Conservation (phyloP, 257 asterid species). For the Forsythia viridissima region DNA sequence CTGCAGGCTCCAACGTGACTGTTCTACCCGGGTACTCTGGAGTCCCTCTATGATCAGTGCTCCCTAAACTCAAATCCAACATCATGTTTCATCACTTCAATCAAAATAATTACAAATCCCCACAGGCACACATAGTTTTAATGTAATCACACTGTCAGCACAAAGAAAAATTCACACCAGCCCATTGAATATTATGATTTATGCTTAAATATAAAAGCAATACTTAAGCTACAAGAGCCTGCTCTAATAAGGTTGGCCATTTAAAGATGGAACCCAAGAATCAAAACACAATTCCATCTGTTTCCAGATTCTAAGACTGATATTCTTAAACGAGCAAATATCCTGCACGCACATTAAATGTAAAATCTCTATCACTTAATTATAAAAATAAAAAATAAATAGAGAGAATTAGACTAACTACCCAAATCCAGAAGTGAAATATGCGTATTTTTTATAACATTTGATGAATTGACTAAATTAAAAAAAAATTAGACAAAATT, state of each 20-base stretch:
- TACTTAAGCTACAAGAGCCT: background rate
- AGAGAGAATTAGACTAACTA: no score
- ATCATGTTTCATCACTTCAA: background rate
- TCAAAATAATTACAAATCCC: background rate
- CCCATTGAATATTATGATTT: background rate
- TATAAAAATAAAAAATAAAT: no score
- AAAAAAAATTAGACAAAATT: no score
- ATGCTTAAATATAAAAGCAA: background rate
- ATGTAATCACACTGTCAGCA: background rate
- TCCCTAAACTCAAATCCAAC: slow-evolving; percentile 49
- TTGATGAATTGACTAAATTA: no score
- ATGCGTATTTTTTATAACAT: no score
- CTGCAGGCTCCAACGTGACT: slow-evolving; percentile 84
- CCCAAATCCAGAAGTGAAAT: no score
- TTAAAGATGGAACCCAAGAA: background rate
- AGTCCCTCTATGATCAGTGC: slow-evolving; percentile 98
- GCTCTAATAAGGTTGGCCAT: background rate
- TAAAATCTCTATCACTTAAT: no score
- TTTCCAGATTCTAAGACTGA: no score
- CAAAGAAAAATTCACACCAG: background rate
- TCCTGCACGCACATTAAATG: no score
- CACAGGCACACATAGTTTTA: background rate
- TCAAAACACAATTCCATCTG: background rate
- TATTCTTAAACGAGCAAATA: no score
- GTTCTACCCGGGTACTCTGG: slow-evolving; percentile 93